Conservation (phyloP, 495 filamentous ascomycete species). For the Aspergillus olivimuriae region DNA sequence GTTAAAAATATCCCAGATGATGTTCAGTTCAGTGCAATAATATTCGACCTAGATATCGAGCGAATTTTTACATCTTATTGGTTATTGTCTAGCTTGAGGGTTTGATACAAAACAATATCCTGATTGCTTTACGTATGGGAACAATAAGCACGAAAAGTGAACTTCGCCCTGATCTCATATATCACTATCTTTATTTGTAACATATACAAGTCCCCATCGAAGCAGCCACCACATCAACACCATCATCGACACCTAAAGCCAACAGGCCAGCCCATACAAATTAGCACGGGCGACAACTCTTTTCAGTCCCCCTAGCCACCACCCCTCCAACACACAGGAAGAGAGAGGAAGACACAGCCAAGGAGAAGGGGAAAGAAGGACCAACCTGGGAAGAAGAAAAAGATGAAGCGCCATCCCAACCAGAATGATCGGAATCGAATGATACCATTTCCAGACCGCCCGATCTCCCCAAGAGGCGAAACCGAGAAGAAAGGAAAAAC, state of each 20-base stretch:
- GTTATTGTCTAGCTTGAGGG: not conserved
- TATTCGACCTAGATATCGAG: slow-evolving; percentile 21
- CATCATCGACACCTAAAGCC: not conserved
- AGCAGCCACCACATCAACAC: slow-evolving; percentile 10
- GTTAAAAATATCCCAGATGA: slow-evolving; percentile 17
- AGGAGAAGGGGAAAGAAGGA: slow-evolving; percentile 13
- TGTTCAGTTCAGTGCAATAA: slow-evolving; percentile 14
- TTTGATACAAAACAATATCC: no score
- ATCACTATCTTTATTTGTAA: no score
- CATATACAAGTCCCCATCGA: no score
- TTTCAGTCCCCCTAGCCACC: slow-evolving; percentile 19
- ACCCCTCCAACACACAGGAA: slow-evolving; percentile 6
- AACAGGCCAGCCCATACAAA: slow-evolving; percentile 24
- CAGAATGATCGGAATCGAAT: slow-evolving; percentile 99
- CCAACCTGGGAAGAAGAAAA: slow-evolving; percentile 59
- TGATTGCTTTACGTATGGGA: no score
- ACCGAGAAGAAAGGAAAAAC: slow-evolving; percentile 25
- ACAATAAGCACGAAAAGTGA: no score
- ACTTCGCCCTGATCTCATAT: no score
- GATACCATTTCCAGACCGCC: slow-evolving; percentile 51
- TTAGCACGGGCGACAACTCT: slow-evolving; percentile 33
- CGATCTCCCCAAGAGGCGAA: slow-evolving; percentile 23
- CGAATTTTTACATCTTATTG: slow-evolving; percentile 6
- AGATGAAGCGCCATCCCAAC: slow-evolving; percentile 72
- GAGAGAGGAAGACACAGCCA: not conserved